phyloP scores from a whole-genome alignment of 169 alveolate genomes.

The Toxoplasma gondii region DNA sequence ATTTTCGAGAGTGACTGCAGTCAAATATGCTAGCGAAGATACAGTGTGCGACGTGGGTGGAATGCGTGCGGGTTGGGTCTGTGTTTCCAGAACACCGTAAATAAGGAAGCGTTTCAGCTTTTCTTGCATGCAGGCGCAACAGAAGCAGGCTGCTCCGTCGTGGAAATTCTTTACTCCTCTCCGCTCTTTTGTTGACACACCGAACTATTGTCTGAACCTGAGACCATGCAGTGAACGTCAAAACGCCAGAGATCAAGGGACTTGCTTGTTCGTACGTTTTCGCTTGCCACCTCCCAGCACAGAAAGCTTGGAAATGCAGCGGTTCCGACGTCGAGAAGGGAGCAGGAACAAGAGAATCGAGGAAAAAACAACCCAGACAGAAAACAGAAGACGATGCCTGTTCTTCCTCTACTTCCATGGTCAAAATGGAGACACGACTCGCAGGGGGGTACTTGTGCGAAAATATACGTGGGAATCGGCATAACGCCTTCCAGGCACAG shows the following conservation, averaged over 20 bases:
- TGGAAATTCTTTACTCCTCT: neutral
- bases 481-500: too few species aligned
- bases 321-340: neutral
- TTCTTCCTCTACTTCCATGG: neutral
- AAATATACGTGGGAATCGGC: too few species aligned
- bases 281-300: neutral
- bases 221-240: conserved; percentile 8
- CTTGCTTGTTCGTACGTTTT: neutral
- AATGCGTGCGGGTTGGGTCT: too few species aligned
- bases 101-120: too few species aligned
- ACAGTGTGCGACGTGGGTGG: too few species aligned
- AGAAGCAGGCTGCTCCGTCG: neutral
- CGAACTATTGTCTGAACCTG: neutral
- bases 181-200: neutral
- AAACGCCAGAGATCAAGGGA: neutral
- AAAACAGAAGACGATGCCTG: neutral
- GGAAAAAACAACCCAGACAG: neutral
- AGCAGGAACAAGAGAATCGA: neutral
- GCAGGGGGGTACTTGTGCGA: neutral
- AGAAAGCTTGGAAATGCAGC: neutral
- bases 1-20: too few species aligned
- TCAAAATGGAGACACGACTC: neutral
- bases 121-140: neutral
- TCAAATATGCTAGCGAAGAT: too few species aligned
- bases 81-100: too few species aligned